These are phyloP conservation scores for Arctostaphylos glauca DNA, from an alignment of 148 eudicot species.

Conservation along the genomic window DNA sequence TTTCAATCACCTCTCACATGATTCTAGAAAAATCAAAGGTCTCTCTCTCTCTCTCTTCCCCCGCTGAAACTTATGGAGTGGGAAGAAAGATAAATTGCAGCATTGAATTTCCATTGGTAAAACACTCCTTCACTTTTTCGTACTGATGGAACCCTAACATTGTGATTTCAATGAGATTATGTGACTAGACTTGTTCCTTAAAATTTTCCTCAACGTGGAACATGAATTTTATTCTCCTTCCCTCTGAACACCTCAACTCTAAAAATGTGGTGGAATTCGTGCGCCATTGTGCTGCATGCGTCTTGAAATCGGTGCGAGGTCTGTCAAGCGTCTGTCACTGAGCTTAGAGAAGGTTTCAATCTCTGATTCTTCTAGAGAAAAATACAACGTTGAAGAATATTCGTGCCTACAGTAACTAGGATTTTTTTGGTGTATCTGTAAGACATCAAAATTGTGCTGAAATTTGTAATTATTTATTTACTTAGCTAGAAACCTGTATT, in stretches of 20 bases:
- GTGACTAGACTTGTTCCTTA: not conserved
- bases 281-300: not conserved
- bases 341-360: not conserved
- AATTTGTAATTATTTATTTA: not conserved
- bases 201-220: not conserved
- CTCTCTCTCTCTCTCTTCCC: conserved; percentile 1
- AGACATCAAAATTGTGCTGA: not conserved
- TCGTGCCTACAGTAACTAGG: no score
- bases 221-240: not conserved
- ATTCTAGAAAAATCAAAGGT: not conserved
- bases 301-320: not conserved
- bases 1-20: not conserved
- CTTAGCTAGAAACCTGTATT: not conserved
- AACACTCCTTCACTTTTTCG: not conserved
- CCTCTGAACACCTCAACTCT: not conserved
- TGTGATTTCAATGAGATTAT: not conserved
- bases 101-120: not conserved
- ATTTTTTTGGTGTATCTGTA: not conserved
- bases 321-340: not conserved
- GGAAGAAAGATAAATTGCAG: not conserved
- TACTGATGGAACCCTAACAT: not conserved
- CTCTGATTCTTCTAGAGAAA: not conserved
- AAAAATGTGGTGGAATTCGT: not conserved
- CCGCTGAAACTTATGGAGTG: not conserved
- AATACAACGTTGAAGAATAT: not conserved